Evolutionary conservation across 495 filamentous ascomycete genomes (phyloP), one percentile per base, ranked within the genome.

Genomic region (Choiromyces venosus): DNA sequence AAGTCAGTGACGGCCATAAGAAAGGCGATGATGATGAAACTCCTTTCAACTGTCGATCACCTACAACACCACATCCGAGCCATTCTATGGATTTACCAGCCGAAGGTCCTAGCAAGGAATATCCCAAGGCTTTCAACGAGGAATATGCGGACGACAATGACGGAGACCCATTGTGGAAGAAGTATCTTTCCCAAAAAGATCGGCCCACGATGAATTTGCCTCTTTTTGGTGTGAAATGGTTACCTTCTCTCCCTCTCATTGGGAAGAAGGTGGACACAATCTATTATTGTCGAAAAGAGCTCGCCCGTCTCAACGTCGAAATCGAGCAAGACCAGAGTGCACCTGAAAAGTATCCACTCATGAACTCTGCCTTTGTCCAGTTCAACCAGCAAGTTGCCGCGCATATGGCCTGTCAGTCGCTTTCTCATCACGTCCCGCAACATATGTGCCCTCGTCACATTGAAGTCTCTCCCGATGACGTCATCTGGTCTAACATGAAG

Each of bases 361-460:
- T 99, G 94, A 97, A 93, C 78, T 97, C 96, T 18, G 95, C 95
- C 19, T 99, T 99, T 79, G 93, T 99, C 70, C 95, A 99, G 82
- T 99, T 99, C 86, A 97, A 98, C 78, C 92, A 97, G 79, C 95
- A 99, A 83, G 92, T 97, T 7, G 93, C 94, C 10, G 95, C 95
- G 2, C 95, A 99, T 79, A 98, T 99, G 95, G 94, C 94, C 72
- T 97, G 93, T 82, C 95, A 99, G 82, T 87, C 93, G 36, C 88
- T 97, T 74, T 93, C 89, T 64, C 94, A 98, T 78, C 95, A 99
- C 79, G 82, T 95, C 8, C 96, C 96, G 2, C 93, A 94, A 78
- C 90, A 94, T 70, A 99, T 99, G 95, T 90, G 92, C 4, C 96
- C 95, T 37, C 91, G 95, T 33, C 87, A 91, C 64, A 91, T 97